These are phyloP conservation scores for Alternaria tenuissima DNA, from an alignment of 2,329 filamentous ascomycete genomes.

Conservation along the genomic window DNA sequence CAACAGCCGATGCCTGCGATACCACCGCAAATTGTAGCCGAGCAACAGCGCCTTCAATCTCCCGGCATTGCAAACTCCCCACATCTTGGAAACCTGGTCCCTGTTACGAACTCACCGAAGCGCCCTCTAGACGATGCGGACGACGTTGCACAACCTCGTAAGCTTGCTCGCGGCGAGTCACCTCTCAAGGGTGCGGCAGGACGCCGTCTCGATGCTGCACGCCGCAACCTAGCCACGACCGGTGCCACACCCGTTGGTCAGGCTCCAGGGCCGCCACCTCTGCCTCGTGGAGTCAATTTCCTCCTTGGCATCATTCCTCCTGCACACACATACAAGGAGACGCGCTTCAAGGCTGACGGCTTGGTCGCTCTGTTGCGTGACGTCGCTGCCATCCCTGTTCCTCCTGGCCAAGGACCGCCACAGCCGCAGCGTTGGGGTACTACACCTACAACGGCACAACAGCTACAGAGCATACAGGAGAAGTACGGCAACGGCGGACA, in stretches of 20 bases:
- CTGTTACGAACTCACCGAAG: slow-evolving; percentile 55
- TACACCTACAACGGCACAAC: slow-evolving; percentile 37
- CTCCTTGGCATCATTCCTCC: slow-evolving; percentile 76
- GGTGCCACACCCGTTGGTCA: slow-evolving; percentile 39
- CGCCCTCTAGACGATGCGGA: slow-evolving; percentile 68
- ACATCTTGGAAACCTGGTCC: slow-evolving; percentile 34
- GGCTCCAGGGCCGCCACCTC: slow-evolving; percentile 62
- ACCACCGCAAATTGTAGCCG: slow-evolving; percentile 28
- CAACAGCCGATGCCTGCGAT: slow-evolving; percentile 24
- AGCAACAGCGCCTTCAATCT: slow-evolving; percentile 37
- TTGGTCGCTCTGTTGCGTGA: slow-evolving; percentile 77
- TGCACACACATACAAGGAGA: slow-evolving; percentile 74
- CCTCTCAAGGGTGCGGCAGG: slow-evolving; percentile 91
- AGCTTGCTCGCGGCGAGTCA: slow-evolving; percentile 87
- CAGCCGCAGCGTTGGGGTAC: slow-evolving; percentile 37
- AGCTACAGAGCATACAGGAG: slow-evolving; percentile 43
- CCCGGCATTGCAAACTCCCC: slow-evolving; percentile 43
- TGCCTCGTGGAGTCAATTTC: slow-evolving; percentile 70
- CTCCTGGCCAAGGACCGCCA: slow-evolving; percentile 16
- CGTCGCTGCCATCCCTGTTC: slow-evolving; percentile 29
- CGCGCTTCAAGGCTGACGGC: slow-evolving; percentile 72
- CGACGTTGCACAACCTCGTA: slow-evolving; percentile 79
- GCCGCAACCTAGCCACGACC: slow-evolving; percentile 52
- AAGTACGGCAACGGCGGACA: slow-evolving; percentile 35
- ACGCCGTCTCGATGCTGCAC: slow-evolving; percentile 81